Percentiles rank a stretch among this genome's conserved stretches.
These are phyloP conservation scores for Poa pratensis DNA, from an alignment of 176 grass and related monocot species.

Conservation along the genomic window DNA sequence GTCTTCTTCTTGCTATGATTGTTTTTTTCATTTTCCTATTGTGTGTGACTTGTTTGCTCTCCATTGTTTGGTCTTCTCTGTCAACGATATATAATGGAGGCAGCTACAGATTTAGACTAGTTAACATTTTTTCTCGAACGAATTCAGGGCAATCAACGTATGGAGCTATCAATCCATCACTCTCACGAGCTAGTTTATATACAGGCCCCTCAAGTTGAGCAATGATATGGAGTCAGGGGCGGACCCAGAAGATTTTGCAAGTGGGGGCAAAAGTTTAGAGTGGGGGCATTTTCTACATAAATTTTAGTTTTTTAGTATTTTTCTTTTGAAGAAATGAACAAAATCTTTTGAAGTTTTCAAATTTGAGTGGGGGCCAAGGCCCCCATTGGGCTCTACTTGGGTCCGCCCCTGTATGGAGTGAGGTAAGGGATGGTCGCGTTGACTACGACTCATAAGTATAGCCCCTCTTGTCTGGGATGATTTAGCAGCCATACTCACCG, in stretches of 20 bases:
- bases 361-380: too few species aligned
- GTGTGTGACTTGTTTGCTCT: neutral
- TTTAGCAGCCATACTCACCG: neutral
- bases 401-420: too few species aligned
- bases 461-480: neutral
- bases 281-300: too few species aligned
- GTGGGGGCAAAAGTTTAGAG: too few species aligned
- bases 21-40: neutral
- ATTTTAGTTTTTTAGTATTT: too few species aligned
- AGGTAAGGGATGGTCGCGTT: neutral
- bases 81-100: neutral
- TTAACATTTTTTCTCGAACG: neutral
- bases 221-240: neutral
- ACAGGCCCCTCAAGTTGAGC: constrained; percentile 1
- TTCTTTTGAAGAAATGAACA: too few species aligned
- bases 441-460: constrained; percentile 6
- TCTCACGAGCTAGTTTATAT: constrained; percentile 10
- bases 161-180: neutral
- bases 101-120: neutral
- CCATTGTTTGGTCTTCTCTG: neutral
- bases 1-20: neutral
- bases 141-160: neutral
- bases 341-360: too few species aligned
- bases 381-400: too few species aligned
- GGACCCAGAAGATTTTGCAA: too few species aligned